Conservation (phyloP, 805 yeast genomes). For the Starmerella etchellsii region DNA sequence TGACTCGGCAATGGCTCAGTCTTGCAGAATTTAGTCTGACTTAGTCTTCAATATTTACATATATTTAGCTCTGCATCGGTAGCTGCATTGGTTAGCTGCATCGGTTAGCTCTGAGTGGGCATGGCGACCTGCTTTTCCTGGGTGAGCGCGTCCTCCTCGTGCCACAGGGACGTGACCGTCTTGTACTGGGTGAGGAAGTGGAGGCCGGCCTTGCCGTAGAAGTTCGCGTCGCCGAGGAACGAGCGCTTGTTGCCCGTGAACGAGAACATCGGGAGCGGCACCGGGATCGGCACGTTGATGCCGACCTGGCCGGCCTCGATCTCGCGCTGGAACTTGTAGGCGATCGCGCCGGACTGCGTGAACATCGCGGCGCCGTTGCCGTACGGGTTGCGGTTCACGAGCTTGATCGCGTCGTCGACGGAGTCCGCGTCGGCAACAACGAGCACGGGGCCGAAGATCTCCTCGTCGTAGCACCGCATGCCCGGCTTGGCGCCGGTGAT, state of each 20-base stretch:
- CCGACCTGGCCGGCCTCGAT: conserved; percentile 70
- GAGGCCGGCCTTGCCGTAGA: conserved; percentile 66
- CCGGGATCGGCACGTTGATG: conserved; percentile 67
- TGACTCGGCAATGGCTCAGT: background rate
- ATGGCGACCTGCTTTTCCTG: conserved; percentile 47
- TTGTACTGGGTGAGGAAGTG: conserved; percentile 61
- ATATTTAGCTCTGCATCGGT: too few relatives aligned
- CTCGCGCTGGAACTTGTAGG: conserved; percentile 54
- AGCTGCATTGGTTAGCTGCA: too few relatives aligned
- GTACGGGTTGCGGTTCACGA: conserved; percentile 48
- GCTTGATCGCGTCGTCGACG: conserved; percentile 52
- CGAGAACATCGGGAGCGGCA: conserved; percentile 69
- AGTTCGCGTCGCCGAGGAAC: conserved; percentile 66
- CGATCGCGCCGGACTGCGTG: conserved; percentile 57
- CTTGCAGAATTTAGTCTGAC: too few relatives aligned
- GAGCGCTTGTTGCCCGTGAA: conserved; percentile 67
- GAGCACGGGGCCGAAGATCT: conserved; percentile 66
- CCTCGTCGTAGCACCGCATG: conserved; percentile 60
- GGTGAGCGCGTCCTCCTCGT: conserved; percentile 36
- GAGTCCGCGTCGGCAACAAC: conserved; percentile 49
- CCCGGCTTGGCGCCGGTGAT: conserved; percentile 50
- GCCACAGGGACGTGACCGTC: conserved; percentile 62
- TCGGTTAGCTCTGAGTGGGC: conserved; percentile 48
- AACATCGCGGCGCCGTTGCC: conserved; percentile 65
- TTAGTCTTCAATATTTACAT: too few relatives aligned